These are phyloP conservation scores for Ophiostoma piceae DNA, from an alignment of 2,329 filamentous ascomycete genomes.

Conservation along the genomic window DNA sequence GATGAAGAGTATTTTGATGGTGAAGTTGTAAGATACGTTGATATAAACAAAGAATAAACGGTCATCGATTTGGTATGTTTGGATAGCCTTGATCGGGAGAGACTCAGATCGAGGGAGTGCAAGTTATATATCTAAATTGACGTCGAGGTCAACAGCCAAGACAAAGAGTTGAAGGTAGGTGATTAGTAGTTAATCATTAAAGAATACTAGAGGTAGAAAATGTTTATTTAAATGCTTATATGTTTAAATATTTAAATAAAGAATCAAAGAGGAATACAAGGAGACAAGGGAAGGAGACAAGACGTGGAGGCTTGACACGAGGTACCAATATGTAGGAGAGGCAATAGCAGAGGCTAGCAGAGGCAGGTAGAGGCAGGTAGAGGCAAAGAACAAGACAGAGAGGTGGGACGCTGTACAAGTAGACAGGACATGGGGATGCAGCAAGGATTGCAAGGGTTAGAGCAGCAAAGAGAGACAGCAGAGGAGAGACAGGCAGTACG, in stretches of 20 bases:
- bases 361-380: not conserved
- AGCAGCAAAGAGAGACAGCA: not conserved
- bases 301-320: not conserved
- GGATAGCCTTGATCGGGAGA: not conserved
- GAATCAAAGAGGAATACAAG: not conserved
- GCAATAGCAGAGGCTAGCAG: not conserved
- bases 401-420: conserved; percentile 9
- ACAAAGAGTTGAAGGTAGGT: not conserved
- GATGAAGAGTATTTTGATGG: not conserved
- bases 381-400: conserved; percentile 1
- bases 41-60: not conserved
- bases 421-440: not conserved
- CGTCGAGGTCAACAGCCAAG: not conserved
- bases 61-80: not conserved
- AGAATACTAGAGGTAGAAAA: not conserved
- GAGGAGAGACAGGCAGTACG: not conserved
- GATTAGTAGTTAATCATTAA: not conserved
- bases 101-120: not conserved
- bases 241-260: not conserved
- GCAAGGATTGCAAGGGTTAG: conserved; percentile 1
- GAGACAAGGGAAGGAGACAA: not conserved
- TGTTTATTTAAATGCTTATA: not conserved
- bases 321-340: not conserved
- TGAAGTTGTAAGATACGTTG: too few species aligned
- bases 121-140: not conserved